Conservation (phyloP, 2,329 filamentous ascomycete species). For the Penicillium sp. region DNA sequence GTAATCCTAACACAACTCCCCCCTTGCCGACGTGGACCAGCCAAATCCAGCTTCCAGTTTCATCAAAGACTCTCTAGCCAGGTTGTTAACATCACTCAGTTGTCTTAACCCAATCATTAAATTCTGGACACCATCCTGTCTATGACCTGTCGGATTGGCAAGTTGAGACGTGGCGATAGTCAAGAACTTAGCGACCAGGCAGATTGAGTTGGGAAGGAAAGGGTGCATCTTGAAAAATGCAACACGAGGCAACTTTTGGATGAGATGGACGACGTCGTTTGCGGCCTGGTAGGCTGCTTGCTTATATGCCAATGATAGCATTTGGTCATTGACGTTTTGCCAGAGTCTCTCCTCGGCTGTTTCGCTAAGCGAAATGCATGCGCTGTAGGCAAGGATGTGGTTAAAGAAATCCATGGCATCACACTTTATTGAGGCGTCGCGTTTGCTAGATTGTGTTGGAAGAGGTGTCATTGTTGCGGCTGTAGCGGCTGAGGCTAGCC, state of each 20-base stretch:
- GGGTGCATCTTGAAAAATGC: slow-evolving; percentile 4
- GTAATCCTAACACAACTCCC: not conserved
- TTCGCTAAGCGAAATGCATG: not conserved
- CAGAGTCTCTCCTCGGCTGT: not conserved
- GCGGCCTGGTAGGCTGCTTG: slow-evolving; percentile 1
- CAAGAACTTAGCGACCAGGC: not conserved
- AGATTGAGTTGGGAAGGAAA: slow-evolving; percentile 1
- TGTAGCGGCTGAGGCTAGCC: not conserved
- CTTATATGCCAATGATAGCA: not conserved
- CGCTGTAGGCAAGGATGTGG: not conserved
- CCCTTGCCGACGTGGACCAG: not conserved
- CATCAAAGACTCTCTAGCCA: slow-evolving; percentile 1
- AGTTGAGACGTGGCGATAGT: not conserved
- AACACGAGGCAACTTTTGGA: not conserved
- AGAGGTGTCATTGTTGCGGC: not conserved
- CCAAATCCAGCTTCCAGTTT: not conserved
- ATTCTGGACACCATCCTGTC: not conserved
- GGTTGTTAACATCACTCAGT: slow-evolving; percentile 1
- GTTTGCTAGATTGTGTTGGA: not conserved
- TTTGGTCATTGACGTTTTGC: slow-evolving; percentile 1
- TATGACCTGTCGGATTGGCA: not conserved
- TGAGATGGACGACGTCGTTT: not conserved
- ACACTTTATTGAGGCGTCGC: not conserved
- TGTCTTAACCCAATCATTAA: not conserved
- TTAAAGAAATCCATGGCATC: not conserved